phyloP scores from a whole-genome alignment of 106 monocot species.

The Phalaenopsis equestris region DNA sequence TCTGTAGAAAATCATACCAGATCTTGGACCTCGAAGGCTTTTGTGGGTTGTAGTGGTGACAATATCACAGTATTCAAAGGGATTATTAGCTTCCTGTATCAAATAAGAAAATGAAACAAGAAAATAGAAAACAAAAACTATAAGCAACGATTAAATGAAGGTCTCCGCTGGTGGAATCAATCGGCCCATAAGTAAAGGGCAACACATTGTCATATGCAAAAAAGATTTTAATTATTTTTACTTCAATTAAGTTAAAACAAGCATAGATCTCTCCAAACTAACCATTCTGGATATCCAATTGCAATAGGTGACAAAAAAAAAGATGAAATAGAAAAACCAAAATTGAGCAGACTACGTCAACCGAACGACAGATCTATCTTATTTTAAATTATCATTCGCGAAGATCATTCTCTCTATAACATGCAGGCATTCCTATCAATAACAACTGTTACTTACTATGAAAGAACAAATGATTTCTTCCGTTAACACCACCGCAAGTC shows the following conservation, averaged over 20 bases:
- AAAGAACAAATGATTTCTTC: neutral
- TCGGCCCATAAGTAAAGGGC: too few relatives aligned
- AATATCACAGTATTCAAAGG: conserved; percentile 82
- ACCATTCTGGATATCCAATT: neutral
- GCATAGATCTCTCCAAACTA: neutral
- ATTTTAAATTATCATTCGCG: neutral
- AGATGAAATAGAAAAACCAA: too few relatives aligned
- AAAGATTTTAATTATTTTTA: neutral
- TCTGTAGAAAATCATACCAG: conserved; percentile 98
- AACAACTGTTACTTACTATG: neutral
- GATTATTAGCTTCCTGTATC: conserved; percentile 68
- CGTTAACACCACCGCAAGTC: neutral
- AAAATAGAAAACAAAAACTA: neutral
- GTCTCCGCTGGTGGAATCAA: too few relatives aligned
- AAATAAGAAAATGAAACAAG: neutral
- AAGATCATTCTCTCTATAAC: neutral
- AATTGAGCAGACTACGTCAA: too few relatives aligned
- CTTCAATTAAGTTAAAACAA: neutral
- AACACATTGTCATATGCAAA: too few relatives aligned
- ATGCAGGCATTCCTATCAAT: neutral
- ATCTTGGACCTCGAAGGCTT: conserved; percentile 82
- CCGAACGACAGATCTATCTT: neutral
- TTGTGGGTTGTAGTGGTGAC: conserved; percentile 96
- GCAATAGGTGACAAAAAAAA: neutral
- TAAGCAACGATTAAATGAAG: neutral